These are phyloP conservation scores for Sclerotinia minor DNA, from an alignment of 2,329 filamentous ascomycete genomes.

Conservation along the genomic window DNA sequence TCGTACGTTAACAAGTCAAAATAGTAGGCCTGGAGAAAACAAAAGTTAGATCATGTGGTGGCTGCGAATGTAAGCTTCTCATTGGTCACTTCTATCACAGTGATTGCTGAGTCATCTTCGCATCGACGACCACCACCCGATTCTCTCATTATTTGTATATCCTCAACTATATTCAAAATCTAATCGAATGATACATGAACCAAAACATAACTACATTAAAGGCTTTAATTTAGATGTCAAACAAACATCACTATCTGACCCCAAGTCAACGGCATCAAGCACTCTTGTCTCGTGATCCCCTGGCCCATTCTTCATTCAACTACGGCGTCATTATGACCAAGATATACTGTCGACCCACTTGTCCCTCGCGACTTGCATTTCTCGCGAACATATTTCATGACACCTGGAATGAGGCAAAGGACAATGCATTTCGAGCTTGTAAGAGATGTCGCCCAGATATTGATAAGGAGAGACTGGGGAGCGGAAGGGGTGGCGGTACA, in stretches of 20 bases:
- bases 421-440: constrained; percentile 5
- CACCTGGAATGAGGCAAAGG: constrained; percentile 22
- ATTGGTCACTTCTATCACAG: constrained; percentile 21
- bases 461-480: background rate
- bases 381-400: constrained; percentile 62
- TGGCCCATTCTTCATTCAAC: constrained; percentile 47
- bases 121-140: background rate
- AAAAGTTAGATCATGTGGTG: background rate
- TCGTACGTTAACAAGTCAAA: background rate
- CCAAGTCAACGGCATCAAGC: constrained; percentile 25
- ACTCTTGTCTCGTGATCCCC: constrained; percentile 42
- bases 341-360: constrained; percentile 62
- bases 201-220: rapidly evolving
- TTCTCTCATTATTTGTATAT: background rate
- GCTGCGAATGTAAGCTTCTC: background rate
- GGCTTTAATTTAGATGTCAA: background rate
- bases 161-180: background rate
- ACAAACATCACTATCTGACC: background rate
- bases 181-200: background rate
- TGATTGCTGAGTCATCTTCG: background rate
- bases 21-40: background rate
- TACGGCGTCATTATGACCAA: constrained; percentile 52
- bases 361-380: constrained; percentile 59
- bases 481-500: too few relatives aligned
- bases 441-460: constrained; percentile 9